These are phyloP conservation scores for Pythium phragmiticola DNA, from an alignment of 352 stramenopile genomes.

Conservation along the genomic window DNA sequence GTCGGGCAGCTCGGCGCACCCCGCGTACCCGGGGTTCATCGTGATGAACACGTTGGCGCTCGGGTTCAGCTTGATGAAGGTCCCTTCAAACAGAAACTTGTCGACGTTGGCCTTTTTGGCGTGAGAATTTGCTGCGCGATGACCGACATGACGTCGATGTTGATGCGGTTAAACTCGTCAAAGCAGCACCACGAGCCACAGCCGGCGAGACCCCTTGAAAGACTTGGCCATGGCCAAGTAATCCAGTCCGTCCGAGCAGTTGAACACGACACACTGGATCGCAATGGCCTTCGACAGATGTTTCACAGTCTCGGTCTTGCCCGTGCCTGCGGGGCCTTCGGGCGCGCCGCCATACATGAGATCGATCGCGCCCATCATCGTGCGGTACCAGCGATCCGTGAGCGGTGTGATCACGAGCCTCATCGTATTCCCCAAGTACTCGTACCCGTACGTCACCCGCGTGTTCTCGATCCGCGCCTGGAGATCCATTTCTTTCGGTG, in stretches of 20 bases:
- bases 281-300: constrained; percentile 93
- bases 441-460: constrained; percentile 85
- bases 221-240: constrained; percentile 96
- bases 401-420: constrained; percentile 88
- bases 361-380: constrained; percentile 88
- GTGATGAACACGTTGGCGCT: constrained; percentile 90
- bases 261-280: constrained; percentile 95
- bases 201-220: constrained; percentile 93
- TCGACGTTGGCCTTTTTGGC: constrained; percentile 64
- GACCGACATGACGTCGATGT: constrained; percentile 88
- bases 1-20: constrained; percentile 84
- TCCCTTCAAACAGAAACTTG: constrained; percentile 92
- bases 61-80: constrained; percentile 88
- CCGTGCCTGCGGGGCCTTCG: constrained; percentile 90
- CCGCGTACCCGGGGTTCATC: constrained; percentile 90
- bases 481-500: constrained; percentile 52
- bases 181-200: constrained; percentile 93
- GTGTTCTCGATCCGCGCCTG: constrained; percentile 89
- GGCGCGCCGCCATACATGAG: constrained; percentile 87
- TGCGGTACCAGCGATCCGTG: constrained; percentile 88
- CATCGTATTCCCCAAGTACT: constrained; percentile 89
- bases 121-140: constrained; percentile 91
- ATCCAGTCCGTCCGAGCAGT: constrained; percentile 92
- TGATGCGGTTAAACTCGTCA: constrained; percentile 90
- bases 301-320: constrained; percentile 96